Evolutionary conservation across 495 filamentous ascomycete genomes (phyloP).

Genomic region (Pyrenopolyporus hunteri): DNA sequence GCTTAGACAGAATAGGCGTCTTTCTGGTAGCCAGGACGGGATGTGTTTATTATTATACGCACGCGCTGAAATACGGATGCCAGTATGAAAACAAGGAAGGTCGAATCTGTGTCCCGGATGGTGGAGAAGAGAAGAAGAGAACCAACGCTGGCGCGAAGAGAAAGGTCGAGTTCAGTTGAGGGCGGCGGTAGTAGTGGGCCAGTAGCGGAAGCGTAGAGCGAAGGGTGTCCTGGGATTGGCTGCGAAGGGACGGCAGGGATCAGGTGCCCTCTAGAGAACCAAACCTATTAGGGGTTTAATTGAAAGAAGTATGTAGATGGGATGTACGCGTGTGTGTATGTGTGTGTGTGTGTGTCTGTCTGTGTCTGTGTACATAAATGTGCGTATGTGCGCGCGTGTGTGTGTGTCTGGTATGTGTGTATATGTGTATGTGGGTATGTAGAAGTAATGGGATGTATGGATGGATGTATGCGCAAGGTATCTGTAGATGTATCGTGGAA

Average conservation of each 20-base stretch:
- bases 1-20: slow-evolving; percentile 19
- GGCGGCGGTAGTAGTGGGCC: slow-evolving; percentile 36
- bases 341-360: slow-evolving; percentile 4
- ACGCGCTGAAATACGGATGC: slow-evolving; percentile 22
- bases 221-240: slow-evolving; percentile 32
- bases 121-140: slow-evolving; percentile 23
- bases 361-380: neutral
- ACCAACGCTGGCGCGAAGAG: slow-evolving; percentile 23
- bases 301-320: neutral
- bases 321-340: slow-evolving; percentile 6
- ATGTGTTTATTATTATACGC: slow-evolving; percentile 27
- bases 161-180: slow-evolving; percentile 26
- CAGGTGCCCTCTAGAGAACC: slow-evolving; percentile 32
- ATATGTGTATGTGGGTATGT: neutral
- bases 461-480: too few species aligned
- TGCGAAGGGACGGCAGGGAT: slow-evolving; percentile 29
- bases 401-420: neutral
- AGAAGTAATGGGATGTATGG: too few species aligned
- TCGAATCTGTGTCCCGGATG: slow-evolving; percentile 9
- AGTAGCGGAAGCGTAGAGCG: slow-evolving; percentile 30
- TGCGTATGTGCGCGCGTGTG: too few species aligned
- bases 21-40: slow-evolving; percentile 21
- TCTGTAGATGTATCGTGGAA: too few species aligned
- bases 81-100: slow-evolving; percentile 27
- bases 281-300: slow-evolving; percentile 31